These are phyloP conservation scores for Jackrogersella multiformis DNA, from an alignment of 495 filamentous ascomycete species.

Conservation along the genomic window DNA sequence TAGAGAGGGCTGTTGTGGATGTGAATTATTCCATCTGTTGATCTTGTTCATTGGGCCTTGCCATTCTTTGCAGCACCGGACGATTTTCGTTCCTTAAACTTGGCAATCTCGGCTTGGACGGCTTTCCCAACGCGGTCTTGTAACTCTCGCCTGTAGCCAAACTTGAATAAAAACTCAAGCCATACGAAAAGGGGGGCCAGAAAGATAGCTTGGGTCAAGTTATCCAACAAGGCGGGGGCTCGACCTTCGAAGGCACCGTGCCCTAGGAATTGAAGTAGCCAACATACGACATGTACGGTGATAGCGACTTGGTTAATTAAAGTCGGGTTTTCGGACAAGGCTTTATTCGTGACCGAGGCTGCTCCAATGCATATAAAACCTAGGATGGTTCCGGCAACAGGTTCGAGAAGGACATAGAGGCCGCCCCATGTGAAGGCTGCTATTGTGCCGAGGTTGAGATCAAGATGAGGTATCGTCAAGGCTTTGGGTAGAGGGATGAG, in stretches of 20 bases:
- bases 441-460: constrained; percentile 82
- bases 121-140: constrained; percentile 79
- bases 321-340: constrained; percentile 70
- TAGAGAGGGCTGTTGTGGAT: background rate
- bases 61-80: constrained; percentile 48
- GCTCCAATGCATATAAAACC: constrained; percentile 76
- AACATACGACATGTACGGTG: constrained; percentile 73
- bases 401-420: constrained; percentile 92
- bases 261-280: constrained; percentile 90
- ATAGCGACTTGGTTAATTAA: constrained; percentile 75
- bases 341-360: constrained; percentile 77
- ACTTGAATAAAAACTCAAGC: constrained; percentile 91
- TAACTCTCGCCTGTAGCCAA: constrained; percentile 90
- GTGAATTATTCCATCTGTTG: background rate
- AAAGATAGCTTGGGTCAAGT: constrained; percentile 87
- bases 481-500: constrained; percentile 75
- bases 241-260: constrained; percentile 90
- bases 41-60: constrained; percentile 41
- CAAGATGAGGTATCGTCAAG: constrained; percentile 77
- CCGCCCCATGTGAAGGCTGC: constrained; percentile 72
- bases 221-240: constrained; percentile 89
- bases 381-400: constrained; percentile 81
- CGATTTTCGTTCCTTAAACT: constrained; percentile 55
- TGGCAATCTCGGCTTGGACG: constrained; percentile 74
- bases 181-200: constrained; percentile 99